Evolutionary conservation across 2,329 filamentous ascomycete genomes (phyloP), one percentile per base, ranked within the genome.

Genomic region (Chaetomium olivaceum): DNA sequence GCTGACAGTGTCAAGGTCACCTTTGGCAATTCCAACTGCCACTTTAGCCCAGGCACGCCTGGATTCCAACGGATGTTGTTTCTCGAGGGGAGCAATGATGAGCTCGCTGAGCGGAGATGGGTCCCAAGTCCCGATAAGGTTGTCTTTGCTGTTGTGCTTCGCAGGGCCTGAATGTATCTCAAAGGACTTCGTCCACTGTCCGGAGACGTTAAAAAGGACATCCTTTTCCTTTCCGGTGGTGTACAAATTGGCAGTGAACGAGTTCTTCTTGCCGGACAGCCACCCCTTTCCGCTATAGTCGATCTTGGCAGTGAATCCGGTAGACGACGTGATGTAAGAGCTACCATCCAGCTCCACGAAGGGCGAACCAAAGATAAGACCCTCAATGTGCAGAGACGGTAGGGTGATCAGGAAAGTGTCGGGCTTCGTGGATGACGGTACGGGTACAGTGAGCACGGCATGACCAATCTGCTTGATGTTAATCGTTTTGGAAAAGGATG

Each of bases 221-320:
- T 91, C 89, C 78, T 90, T 91, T 78, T 89, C 92, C 78, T 83
- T 82, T 80, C 87, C 79, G 77, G 91, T 87, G 19, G 82, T 84
- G 79, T 90, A 93, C 64, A 98, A 77, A 27, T 83, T 83, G 16
- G 93, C 94, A 14, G 83, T 87, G 76, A 98, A 92, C 64, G 85
- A 91, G 81, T 98, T 98, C 82, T 97, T 97, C 84, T 96, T 96
- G 71, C 94, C 95, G 55, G 90, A 93, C 11, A 99, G 79, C 94
- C 94, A 99, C 65, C 94, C 94, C 76, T 92, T 94, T 73, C 94
- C 93, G 67, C 88, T 91, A 81, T 97, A 99, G 76, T 97, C 92
- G 74, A 98, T 91, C 80, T 92, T 93, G 69, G 92, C 87, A 4
- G 92, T 90, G 80, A 90, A 97, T 61, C 95, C 94, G 2, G 89